phyloP scores from a whole-genome alignment of 345 rosid genomes.

The Lumnitzera littorea region DNA sequence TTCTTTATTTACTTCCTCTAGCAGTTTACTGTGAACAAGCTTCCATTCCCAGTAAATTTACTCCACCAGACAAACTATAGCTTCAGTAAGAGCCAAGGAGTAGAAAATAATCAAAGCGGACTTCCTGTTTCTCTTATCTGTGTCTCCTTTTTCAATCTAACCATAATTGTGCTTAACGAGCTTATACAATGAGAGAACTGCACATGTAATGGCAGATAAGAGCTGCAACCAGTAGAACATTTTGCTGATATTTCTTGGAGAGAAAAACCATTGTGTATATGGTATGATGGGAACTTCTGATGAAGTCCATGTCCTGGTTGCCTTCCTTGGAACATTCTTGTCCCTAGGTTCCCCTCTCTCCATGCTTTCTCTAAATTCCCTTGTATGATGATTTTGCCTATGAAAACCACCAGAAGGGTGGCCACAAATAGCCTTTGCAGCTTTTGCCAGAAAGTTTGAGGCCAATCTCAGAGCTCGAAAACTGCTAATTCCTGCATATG shows the following conservation, averaged over 20 bases:
- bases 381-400: conserved; percentile 14
- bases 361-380: conserved; percentile 11
- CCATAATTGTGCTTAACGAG: conserved; percentile 65
- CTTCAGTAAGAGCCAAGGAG: conserved; percentile 69
- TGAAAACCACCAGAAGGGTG: conserved; percentile 10
- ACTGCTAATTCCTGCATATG: conserved; percentile 60
- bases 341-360: conserved; percentile 8
- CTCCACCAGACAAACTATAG: conserved; percentile 57
- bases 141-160: conserved; percentile 46
- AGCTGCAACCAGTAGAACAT: conserved; percentile 80
- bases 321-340: conserved; percentile 17
- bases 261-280: conserved; percentile 59
- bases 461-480: conserved; percentile 48
- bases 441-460: conserved; percentile 22
- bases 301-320: conserved; percentile 42
- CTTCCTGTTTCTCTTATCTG: conserved; percentile 58
- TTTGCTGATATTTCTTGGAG: conserved; percentile 53
- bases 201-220: conserved; percentile 61
- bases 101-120: conserved; percentile 64
- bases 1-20: conserved; percentile 58
- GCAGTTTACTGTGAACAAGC: conserved; percentile 21
- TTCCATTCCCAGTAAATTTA: conserved; percentile 59
- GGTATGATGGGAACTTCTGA: conserved; percentile 74
- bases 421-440: conserved; percentile 15
- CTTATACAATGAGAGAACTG: conserved; percentile 54